A percentile compares a stretch with the other conserved stretches of the same genome.
phyloP scores from a whole-genome alignment of 2,329 filamentous ascomycete genomes.

The Blastomyces parvus region DNA sequence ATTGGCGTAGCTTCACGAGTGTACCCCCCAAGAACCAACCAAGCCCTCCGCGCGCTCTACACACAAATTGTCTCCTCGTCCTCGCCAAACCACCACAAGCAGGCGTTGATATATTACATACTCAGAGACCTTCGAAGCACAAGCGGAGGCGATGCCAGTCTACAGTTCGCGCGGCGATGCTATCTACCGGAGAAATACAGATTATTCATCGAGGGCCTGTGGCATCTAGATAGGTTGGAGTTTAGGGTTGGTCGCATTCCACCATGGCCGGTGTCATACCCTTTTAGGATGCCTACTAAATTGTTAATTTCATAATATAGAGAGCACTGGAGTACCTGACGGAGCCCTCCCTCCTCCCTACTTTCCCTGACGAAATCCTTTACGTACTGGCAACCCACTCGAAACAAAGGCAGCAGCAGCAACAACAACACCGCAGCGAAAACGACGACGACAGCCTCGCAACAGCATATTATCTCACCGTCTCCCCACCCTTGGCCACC shows the following conservation, averaged over 20 bases:
- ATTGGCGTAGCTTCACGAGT: slow-evolving; percentile 45
- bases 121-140: slow-evolving; percentile 61
- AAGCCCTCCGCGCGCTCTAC: slow-evolving; percentile 59
- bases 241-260: slow-evolving; percentile 45
- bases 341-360: slow-evolving; percentile 67
- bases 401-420: slow-evolving; percentile 26
- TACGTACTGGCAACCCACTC: slow-evolving; percentile 55
- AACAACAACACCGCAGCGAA: neutral
- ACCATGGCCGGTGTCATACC: neutral
- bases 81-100: slow-evolving; percentile 65
- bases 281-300: slow-evolving; percentile 12
- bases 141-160: slow-evolving; percentile 38
- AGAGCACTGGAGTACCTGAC: slow-evolving; percentile 65
- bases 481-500: slow-evolving; percentile 61
- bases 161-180: slow-evolving; percentile 51
- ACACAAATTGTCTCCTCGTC: slow-evolving; percentile 56
- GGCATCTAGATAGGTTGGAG: slow-evolving; percentile 65
- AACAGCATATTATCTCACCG: slow-evolving; percentile 68
- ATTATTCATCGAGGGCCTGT: slow-evolving; percentile 72
- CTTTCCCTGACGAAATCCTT: slow-evolving; percentile 76
- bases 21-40: slow-evolving; percentile 65
- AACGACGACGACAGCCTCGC: slow-evolving; percentile 51
- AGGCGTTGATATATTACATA: slow-evolving; percentile 75
- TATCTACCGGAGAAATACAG: slow-evolving; percentile 67
- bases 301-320: slow-evolving; percentile 28